phyloP scores from a whole-genome alignment of 2,329 filamentous ascomycete genomes.

The Claviceps africana region DNA sequence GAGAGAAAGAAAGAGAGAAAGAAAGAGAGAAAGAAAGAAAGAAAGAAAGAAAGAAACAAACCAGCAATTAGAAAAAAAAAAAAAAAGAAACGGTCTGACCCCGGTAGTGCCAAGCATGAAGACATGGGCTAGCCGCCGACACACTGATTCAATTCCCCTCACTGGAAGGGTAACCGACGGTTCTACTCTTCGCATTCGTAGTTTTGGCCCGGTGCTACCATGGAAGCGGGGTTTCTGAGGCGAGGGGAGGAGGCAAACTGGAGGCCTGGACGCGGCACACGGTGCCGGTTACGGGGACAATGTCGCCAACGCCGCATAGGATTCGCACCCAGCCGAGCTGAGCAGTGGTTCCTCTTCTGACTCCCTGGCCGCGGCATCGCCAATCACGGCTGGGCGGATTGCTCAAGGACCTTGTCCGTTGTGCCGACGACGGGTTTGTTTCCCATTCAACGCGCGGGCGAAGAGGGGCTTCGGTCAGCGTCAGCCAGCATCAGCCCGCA shows the following conservation, averaged over 20 bases:
- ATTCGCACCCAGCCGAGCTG: background rate
- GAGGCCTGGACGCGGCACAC: background rate
- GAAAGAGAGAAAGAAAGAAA: background rate
- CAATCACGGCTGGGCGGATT: slow-evolving; percentile 1
- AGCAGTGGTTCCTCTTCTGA: background rate
- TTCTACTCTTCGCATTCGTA: background rate
- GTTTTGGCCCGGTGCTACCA: background rate
- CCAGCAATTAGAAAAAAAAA: no score
- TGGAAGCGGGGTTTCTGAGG: slow-evolving; percentile 1
- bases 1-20: background rate
- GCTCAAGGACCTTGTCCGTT: slow-evolving; percentile 2
- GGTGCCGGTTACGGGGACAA: background rate
- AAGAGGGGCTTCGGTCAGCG: background rate
- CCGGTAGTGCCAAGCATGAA: background rate
- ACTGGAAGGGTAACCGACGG: background rate
- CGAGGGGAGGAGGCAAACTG: no score
- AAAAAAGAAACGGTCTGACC: background rate
- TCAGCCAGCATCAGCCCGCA: background rate
- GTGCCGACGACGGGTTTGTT: background rate
- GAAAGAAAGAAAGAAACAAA: background rate
- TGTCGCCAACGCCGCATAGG: slow-evolving; percentile 1
- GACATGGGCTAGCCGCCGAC: no score
- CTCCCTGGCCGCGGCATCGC: background rate
- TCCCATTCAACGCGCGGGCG: background rate
- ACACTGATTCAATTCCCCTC: background rate